Base-by-base conservation (phyloP, 345 rosid species). In the Gynandropsis gynandra region DNA sequence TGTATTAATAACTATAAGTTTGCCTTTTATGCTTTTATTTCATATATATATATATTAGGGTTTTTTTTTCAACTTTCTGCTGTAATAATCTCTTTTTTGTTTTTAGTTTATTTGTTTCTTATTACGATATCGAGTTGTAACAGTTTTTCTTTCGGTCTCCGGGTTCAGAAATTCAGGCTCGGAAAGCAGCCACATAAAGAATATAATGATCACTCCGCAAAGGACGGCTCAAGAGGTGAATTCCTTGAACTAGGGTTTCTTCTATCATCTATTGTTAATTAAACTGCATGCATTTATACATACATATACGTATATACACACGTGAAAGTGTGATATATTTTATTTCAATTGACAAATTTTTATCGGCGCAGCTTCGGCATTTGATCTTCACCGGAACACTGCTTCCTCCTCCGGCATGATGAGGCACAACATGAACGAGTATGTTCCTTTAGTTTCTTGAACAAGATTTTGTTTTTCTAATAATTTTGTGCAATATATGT, bases 101-200 rank as follows among this genome's bases (percentile, higher is more conserved):
- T 61, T 63, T 64, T 44, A 27, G 13, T 7, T 13, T 41, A 47
- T 18, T 49, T 74, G 50, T 54, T 62, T 17, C 8, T 13, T 32
- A 33, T 32, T 46, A 19, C 1, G 51, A 58, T 45, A 18, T 63
- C 38, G 24, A 57, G 36, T 52, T 47, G 40, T 60, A 33, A 53
- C 44, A 51, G 24, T 49, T 48, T 31, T 42, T 34, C 27, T 47
- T 37, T 66, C 56, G 39, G n/a, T n/a, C 20, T 42, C 32, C 35
- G 41, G 52, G 42, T 49, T 46, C 68, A 88, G 97, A 88, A 88
- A 66, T 93, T 93, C 71, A 83, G 99, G 67, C 95, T 93, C 37
- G 99, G 99, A 74, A 93, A 88, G 83, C 99, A 93, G 63, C 99
- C 97, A 37, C 99, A 85, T 78, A 93, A 85, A 76, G 99, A 93